Base-by-base conservation (phyloP, 176 grass and related monocot genomes). In the Aegilops bicornis region DNA sequence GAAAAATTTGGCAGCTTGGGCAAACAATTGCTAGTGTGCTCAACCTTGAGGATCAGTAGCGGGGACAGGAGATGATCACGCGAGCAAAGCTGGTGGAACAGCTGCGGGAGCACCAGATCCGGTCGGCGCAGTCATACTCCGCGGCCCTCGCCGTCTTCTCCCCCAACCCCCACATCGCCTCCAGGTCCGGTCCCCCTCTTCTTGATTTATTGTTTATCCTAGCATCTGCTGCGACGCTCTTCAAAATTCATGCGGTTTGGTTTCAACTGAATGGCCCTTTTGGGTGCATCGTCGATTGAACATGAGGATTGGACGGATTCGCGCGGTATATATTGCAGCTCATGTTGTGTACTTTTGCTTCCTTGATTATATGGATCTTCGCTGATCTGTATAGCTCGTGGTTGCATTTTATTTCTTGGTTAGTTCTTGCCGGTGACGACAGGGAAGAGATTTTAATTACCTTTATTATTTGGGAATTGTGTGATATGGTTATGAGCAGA, bases 31-130 rank as follows among this genome's bases (percentile, higher is more conserved):
- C 16, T 58, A 12, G 14, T 47, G 81, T 7, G 69, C 47, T 84
- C 76, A 68, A 50, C 16, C n/a, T 82, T 71, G 76, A 86, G 47
- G 50, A 67, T 73, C 52, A 75, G 43, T 36, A 24, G 63, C 14
- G 56, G 81, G 73, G 22, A 73, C 82, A 63, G 79, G 89, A 88
- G 93, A 95, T 96, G 96, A 98, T 95, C 79, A 98, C 96, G 20
- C 93, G 91, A 64, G 88, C 93, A 14, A 96, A 98, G 93, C 91
- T 98, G 68, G 96, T 89, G 63, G 96, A 98, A 71, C 93, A 95
- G 80, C 86, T 95, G 64, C 84, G 91, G 79, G 96, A 95, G 69
- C 89, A 95, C 84, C 96, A 94, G 91, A 95, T 98, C 96, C 89
- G 93, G 87, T 98, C 93, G 84, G 91, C 91, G 75, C 79, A 93